Evolutionary conservation across 345 rosid species (phyloP).

Genomic region (Aquilaria yunnanensis): DNA sequence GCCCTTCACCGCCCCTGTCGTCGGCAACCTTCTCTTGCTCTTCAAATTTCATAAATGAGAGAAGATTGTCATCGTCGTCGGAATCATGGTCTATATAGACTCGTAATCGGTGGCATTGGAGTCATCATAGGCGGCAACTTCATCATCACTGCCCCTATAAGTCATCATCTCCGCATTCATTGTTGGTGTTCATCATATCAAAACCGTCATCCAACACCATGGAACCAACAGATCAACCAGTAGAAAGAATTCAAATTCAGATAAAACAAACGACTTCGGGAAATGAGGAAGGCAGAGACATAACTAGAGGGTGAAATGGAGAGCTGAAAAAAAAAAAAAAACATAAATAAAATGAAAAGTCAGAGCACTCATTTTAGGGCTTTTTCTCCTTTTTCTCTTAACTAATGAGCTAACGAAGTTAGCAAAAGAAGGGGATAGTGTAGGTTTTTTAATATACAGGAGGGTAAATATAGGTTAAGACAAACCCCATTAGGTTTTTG

Average conservation of each 20-base stretch:
- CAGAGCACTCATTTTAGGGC: too few species aligned
- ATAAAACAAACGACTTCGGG: background rate
- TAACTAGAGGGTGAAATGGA: background rate
- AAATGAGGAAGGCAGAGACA: background rate
- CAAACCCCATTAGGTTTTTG: too few species aligned
- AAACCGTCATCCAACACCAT: conserved; percentile 51
- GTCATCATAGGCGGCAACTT: conserved; percentile 25
- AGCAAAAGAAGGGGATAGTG: too few species aligned
- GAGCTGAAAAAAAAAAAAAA: background rate
- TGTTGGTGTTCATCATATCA: conserved; percentile 45
- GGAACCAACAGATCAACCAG: conserved; percentile 1
- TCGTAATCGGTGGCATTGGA: conserved; percentile 54
- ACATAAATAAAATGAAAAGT: background rate
- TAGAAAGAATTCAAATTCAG: background rate
- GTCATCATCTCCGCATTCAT: conserved; percentile 61
- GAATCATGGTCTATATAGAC: conserved; percentile 59
- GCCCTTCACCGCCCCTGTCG: too few species aligned
- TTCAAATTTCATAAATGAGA: conserved; percentile 17
- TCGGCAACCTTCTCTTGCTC: too few species aligned
- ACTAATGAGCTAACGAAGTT: too few species aligned
- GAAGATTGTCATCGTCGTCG: conserved; percentile 61
- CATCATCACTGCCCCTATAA: conserved; percentile 72
- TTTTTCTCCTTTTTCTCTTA: too few species aligned
- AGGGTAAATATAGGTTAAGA: too few species aligned
- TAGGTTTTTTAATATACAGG: too few species aligned